Evolutionary conservation across 805 yeast genomes (phyloP).

Genomic region (Zygosaccharomyces gambellarensis): DNA sequence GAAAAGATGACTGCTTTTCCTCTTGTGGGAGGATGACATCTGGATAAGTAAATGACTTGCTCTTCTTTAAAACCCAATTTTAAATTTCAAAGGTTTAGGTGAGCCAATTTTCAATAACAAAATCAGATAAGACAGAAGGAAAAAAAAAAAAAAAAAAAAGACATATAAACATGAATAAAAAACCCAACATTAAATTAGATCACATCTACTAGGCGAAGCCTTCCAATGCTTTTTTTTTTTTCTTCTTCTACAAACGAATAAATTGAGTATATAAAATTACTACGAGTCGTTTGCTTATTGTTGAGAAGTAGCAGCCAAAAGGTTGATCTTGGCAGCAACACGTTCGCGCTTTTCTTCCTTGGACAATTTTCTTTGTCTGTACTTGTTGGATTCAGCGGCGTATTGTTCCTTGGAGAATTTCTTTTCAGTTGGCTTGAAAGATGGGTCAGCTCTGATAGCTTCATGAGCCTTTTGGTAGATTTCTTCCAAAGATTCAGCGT

Average conservation of each 20-base stretch:
- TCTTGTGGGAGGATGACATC: slow-evolving; percentile 21
- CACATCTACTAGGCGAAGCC: neutral
- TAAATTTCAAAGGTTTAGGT: too few species aligned
- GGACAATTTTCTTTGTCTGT: slow-evolving; percentile 83
- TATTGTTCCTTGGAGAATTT: slow-evolving; percentile 96
- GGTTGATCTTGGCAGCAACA: slow-evolving; percentile 91
- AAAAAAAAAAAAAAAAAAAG: neutral
- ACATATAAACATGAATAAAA: neutral
- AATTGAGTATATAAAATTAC: neutral
- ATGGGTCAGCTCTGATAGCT: slow-evolving; percentile 93
- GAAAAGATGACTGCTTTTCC: slow-evolving; percentile 30
- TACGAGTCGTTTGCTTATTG: slow-evolving; percentile 1
- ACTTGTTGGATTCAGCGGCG: slow-evolving; percentile 94
- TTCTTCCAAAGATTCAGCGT: slow-evolving; percentile 95
- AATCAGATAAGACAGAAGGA: too few species aligned
- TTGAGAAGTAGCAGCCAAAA: slow-evolving; percentile 48
- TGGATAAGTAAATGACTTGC: neutral
- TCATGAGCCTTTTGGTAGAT: slow-evolving; percentile 92
- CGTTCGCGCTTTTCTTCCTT: slow-evolving; percentile 84
- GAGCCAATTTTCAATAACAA: too few species aligned
- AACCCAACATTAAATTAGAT: neutral
- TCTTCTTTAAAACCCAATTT: neutral
- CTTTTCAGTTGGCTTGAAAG: slow-evolving; percentile 81
- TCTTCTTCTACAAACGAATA: neutral
- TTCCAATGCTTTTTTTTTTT: neutral